Evolutionary conservation across 805 yeast species (phyloP).

Genomic region (Pichia gijzeniarum): DNA sequence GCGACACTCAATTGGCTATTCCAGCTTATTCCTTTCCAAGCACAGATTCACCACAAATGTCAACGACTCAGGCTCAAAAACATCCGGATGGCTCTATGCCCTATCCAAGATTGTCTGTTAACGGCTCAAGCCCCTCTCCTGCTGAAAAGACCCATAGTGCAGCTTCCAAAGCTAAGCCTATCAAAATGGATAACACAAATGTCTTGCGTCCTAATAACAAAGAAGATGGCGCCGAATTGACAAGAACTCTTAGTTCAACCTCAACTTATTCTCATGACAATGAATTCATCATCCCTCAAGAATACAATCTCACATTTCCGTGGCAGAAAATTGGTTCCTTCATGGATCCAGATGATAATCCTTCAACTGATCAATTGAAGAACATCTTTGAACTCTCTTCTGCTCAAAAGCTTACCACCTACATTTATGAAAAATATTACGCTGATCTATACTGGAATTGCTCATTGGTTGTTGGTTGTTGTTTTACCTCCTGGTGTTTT

Average conservation of each 20-base stretch:
- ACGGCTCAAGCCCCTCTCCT: not conserved
- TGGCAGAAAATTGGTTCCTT: slow-evolving; percentile 32
- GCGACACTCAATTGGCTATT: no score
- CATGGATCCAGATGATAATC: slow-evolving; percentile 24
- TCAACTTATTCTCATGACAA: slow-evolving; percentile 3
- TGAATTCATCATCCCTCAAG: slow-evolving; percentile 10
- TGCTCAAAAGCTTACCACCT: slow-evolving; percentile 41
- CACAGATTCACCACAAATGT: no score
- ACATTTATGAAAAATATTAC: slow-evolving; percentile 60
- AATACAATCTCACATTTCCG: slow-evolving; percentile 23
- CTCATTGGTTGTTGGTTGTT: slow-evolving; percentile 57
- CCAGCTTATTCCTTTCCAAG: no score
- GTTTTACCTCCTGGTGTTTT: slow-evolving; percentile 63
- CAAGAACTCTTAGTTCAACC: not conserved
- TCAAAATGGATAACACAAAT: no score
- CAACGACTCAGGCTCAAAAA: no score
- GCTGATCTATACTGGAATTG: slow-evolving; percentile 72
- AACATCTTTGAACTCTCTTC: slow-evolving; percentile 14
- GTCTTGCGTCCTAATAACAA: not conserved
- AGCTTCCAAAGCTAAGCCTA: no score
- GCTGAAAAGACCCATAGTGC: no score
- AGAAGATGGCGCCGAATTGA: not conserved
- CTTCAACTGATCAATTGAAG: slow-evolving; percentile 15
- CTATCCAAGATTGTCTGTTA: no score
- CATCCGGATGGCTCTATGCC: no score